Percentiles rank a stretch among this genome's conserved stretches.
These are phyloP conservation scores for Castanea sativa DNA, from an alignment of 306 rosid genomes.

Conservation along the genomic window DNA sequence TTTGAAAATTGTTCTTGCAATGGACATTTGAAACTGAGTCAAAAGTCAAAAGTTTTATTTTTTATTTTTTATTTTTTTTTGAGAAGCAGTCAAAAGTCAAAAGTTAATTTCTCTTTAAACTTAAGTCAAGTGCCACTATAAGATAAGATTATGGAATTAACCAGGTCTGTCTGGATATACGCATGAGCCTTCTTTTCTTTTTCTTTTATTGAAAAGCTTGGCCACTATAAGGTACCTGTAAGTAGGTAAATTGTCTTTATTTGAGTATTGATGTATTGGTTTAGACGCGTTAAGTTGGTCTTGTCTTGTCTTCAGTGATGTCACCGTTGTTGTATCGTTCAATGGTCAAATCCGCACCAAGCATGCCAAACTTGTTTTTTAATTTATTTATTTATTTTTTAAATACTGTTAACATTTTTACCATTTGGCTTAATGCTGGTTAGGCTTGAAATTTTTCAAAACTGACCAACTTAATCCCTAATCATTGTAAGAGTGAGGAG, in stretches of 20 bases:
- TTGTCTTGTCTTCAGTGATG: conserved; percentile 15
- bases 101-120: neutral
- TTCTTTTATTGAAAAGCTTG: too few species aligned
- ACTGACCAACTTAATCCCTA: too few species aligned
- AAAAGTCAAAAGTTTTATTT: neutral
- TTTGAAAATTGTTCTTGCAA: neutral
- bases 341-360: neutral
- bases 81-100: neutral
- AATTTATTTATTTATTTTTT: too few species aligned
- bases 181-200: neutral
- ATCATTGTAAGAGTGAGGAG: too few species aligned
- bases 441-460: too few species aligned
- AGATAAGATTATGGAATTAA: neutral
- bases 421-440: too few species aligned
- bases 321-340: neutral
- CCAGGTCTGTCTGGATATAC: neutral
- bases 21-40: neutral
- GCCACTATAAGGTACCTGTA: neutral
- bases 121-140: neutral
- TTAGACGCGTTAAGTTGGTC: conserved; percentile 24
- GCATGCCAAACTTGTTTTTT: too few species aligned
- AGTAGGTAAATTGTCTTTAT: neutral
- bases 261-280: conserved; percentile 3
- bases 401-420: too few species aligned
- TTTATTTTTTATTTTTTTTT: too few species aligned